These are phyloP conservation scores for Pleurotus citrinopileatus DNA, from an alignment of 768 basidiomycete genomes.

Conservation along the genomic window DNA sequence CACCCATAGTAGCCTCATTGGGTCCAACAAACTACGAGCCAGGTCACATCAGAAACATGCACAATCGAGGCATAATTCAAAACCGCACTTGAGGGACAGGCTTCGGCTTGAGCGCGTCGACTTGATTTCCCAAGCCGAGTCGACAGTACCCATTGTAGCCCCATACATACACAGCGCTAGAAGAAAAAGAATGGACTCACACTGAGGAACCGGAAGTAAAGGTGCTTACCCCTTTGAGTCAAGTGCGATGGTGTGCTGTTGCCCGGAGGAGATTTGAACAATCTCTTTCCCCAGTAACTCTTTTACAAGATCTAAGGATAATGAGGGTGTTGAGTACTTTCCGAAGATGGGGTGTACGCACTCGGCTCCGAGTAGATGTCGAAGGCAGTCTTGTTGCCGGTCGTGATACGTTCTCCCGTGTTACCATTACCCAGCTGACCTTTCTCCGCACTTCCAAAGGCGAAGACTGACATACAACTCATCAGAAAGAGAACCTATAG, in stretches of 20 bases:
- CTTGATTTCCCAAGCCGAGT: conserved; percentile 83
- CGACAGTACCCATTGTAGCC: conserved; percentile 92
- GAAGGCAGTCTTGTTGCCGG: conserved; percentile 80
- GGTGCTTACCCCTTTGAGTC: conserved; percentile 66
- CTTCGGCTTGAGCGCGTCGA: conserved; percentile 77
- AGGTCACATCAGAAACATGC: not conserved
- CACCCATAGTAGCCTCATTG: conserved; percentile 61
- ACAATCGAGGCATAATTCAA: not conserved
- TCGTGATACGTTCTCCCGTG: conserved; percentile 88
- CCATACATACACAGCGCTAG: conserved; percentile 78
- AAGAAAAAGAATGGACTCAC: not conserved
- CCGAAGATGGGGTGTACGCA: conserved; percentile 24
- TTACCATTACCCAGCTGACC: conserved; percentile 93
- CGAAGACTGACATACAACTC: conserved; percentile 54
- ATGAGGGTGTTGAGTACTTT: not conserved
- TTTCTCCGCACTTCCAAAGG: conserved; percentile 89
- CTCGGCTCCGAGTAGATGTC: conserved; percentile 75
- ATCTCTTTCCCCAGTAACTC: conserved; percentile 78
- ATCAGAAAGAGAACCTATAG: not conserved
- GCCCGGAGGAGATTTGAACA: conserved; percentile 78
- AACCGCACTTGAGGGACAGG: conserved; percentile 69
- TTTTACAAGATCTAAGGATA: conserved; percentile 60
- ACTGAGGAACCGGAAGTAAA: not conserved
- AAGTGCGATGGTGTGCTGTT: conserved; percentile 83
- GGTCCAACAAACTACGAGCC: conserved; percentile 68